Conservation (phyloP, 2,329 filamentous ascomycete genomes). For the Oidium heveae region DNA sequence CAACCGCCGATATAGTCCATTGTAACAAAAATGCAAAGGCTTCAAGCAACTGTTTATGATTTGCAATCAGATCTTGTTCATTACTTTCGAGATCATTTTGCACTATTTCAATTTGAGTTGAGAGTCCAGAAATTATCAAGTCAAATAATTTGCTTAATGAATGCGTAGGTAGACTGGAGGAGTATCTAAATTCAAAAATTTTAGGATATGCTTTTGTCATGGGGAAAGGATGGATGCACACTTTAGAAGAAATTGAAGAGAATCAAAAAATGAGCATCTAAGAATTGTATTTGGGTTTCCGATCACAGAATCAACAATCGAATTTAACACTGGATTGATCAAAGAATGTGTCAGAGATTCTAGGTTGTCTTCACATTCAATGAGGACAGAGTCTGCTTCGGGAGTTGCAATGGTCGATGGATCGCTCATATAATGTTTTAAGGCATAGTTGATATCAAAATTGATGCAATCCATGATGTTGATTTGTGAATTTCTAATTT, state of each 20-base stretch:
- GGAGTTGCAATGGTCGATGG: constrained; percentile 59
- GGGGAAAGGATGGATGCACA: constrained; percentile 37
- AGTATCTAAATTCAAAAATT: constrained; percentile 50
- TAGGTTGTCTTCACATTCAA: constrained; percentile 82
- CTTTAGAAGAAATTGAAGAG: constrained; percentile 89
- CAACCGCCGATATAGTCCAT: constrained; percentile 87
- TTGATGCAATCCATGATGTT: constrained; percentile 42
- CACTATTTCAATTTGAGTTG: constrained; percentile 62
- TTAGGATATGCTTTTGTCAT: constrained; percentile 23
- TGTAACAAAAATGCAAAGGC: constrained; percentile 85
- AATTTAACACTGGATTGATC: constrained; percentile 68
- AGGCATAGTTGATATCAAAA: constrained; percentile 90
- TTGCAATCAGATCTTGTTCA: constrained; percentile 62
- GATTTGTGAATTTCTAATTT: neutral
- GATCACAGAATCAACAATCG: constrained; percentile 76
- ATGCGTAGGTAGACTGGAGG: constrained; percentile 52
- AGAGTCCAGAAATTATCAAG: constrained; percentile 62
- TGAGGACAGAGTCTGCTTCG: constrained; percentile 58
- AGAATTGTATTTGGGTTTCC: constrained; percentile 77
- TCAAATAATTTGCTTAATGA: constrained; percentile 84
- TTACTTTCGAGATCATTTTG: constrained; percentile 72
- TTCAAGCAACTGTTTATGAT: constrained; percentile 81
- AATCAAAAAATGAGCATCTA: constrained; percentile 61
- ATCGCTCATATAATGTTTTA: constrained; percentile 93
- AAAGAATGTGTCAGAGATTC: constrained; percentile 48